Conservation (phyloP, 2,329 filamentous ascomycete genomes). For the Talaromyces sp. region DNA sequence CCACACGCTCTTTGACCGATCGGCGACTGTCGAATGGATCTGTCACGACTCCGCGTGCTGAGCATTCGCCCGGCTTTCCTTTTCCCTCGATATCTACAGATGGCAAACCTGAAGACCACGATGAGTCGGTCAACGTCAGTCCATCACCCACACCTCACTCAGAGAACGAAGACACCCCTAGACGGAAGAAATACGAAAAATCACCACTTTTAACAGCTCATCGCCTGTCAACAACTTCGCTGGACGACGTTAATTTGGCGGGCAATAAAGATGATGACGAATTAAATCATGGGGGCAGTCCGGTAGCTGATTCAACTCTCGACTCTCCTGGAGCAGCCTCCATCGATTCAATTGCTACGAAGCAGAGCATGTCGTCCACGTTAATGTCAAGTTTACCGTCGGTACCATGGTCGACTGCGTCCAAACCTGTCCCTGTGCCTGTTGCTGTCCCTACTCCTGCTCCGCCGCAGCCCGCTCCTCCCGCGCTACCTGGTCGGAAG, state of each 20-base stretch:
- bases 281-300: constrained; percentile 26
- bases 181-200: constrained; percentile 41
- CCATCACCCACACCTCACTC: constrained; percentile 25
- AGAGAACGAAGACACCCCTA: constrained; percentile 32
- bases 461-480: constrained; percentile 34
- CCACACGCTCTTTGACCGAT: constrained; percentile 60
- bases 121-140: constrained; percentile 25
- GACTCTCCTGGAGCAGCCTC: constrained; percentile 31
- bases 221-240: constrained; percentile 55
- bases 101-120: constrained; percentile 22
- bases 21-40: constrained; percentile 41
- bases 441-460: constrained; percentile 37
- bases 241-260: constrained; percentile 64
- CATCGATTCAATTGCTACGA: constrained; percentile 31
- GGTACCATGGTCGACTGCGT: constrained; percentile 22
- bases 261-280: constrained; percentile 53
- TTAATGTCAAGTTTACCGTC: constrained; percentile 69
- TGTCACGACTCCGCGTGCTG: constrained; percentile 35
- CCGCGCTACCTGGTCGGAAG: constrained; percentile 56
- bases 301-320: constrained; percentile 26
- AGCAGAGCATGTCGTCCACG: constrained; percentile 34
- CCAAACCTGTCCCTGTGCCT: constrained; percentile 24
- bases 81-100: constrained; percentile 26
- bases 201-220: constrained; percentile 53
- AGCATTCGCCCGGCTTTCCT: constrained; percentile 31